Base-by-base conservation (phyloP, 2,329 filamentous ascomycete species). In the Fusarium caatingaense region DNA sequence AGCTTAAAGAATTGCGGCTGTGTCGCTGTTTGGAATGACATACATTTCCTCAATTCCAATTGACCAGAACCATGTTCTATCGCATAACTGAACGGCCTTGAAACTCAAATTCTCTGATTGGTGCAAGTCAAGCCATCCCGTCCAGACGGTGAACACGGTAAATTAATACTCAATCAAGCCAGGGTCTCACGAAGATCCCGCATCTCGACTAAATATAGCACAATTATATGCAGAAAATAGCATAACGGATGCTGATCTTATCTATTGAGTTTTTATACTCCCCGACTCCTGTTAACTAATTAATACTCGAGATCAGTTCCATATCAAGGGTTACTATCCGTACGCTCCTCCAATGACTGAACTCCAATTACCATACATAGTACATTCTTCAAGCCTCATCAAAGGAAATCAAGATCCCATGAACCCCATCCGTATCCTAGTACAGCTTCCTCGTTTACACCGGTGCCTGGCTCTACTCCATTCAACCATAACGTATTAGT, bases 391-490 rank as follows among this genome's bases (percentile, higher is more conserved):
- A n/a, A 21, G 34, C 49, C 49, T 53, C 32, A 23, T 60, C 58
- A 75, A 28, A 75, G 69, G 56, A 74, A 75, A 63, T 75, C 73
- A 23, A 75, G 64, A 60, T 75, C 73, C 73, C 73, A 75, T 7
- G 70, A 72, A 23, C 70, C 66, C 73, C 73, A 75, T 47, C 66
- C 70, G 55, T 75, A 75, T 42, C 64, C 68, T 15, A 75, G 44
- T 23, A 73, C 66, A 5, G 61, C 50, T 40, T 71, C 68, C 30
- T 76, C 72, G 44, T 53, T 61, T 15, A 74, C 56, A 10, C 66
- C 65, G 11, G 63, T 53, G 9, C 48, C 66, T n/a, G 60, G 20
- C 21, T 56, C 60, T 30, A 56, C 32, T 23, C 56, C 73, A 37
- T 68, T 66, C 46, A 73, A 65, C 69, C 69, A 76, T 42, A 74